Conservation (phyloP, 2,329 filamentous ascomycete species). For the Neurospora sp. region DNA sequence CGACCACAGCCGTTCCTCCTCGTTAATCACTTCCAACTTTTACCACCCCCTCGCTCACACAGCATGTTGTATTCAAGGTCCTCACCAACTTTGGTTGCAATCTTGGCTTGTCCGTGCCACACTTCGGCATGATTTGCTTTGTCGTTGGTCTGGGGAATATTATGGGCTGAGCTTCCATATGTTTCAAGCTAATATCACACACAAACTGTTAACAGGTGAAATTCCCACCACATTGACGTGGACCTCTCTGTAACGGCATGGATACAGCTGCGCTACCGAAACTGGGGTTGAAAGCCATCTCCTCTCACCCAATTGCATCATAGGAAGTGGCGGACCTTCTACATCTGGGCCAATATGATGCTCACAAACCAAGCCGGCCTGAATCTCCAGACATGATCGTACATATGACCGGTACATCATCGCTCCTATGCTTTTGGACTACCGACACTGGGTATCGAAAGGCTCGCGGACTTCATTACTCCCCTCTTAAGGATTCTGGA, state of each 20-base stretch:
- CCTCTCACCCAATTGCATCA: not conserved
- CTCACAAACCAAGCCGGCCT: not conserved
- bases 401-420: not conserved
- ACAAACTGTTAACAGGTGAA: not conserved
- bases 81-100: not conserved
- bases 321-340: not conserved
- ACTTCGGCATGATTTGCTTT: not conserved
- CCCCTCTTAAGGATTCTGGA: not conserved
- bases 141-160: not conserved
- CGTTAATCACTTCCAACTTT: not conserved
- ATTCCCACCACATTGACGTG: not conserved
- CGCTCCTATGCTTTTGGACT: not conserved
- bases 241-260: not conserved
- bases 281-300: not conserved
- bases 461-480: not conserved
- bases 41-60: not conserved
- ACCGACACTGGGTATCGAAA: not conserved
- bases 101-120: not conserved
- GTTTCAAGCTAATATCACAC: not conserved
- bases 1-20: not conserved
- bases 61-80: not conserved
- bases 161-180: not conserved
- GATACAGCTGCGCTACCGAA: not conserved
- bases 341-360: not conserved
- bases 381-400: not conserved